Evolutionary conservation across 1,139 yeast genomes (phyloP).

Genomic region (Kodamaea anthophila): DNA sequence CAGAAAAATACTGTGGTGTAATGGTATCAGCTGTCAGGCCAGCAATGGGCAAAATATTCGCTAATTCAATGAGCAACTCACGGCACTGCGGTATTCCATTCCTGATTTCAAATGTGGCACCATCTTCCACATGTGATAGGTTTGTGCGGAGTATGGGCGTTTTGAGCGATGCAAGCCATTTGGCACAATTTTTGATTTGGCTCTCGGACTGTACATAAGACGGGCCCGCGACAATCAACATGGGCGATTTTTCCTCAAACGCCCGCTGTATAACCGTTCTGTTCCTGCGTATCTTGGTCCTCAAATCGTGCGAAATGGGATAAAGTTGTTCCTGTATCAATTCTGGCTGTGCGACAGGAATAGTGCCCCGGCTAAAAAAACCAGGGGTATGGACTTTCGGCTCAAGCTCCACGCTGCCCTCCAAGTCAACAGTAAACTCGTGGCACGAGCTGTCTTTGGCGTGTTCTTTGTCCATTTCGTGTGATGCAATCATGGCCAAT

Average conservation of each 20-base stretch:
- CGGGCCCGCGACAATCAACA: conserved; percentile 40
- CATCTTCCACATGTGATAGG: conserved; percentile 12
- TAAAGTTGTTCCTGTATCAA: conserved; percentile 36
- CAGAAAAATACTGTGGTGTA: conserved; percentile 42
- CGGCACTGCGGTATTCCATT: conserved; percentile 38
- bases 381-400: conserved; percentile 2
- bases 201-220: conserved; percentile 19
- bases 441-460: neutral
- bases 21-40: conserved; percentile 40
- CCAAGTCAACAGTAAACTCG: conserved; percentile 1
- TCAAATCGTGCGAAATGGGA: conserved; percentile 25
- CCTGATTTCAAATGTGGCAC: conserved; percentile 29
- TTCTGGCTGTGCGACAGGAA: conserved; percentile 41
- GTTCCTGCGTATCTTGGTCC: conserved; percentile 21
- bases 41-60: conserved; percentile 31
- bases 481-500: too few relatives aligned
- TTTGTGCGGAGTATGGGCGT: conserved; percentile 1
- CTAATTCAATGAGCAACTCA: conserved; percentile 28
- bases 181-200: conserved; percentile 36
- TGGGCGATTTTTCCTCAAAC: conserved; percentile 13
- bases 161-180: conserved; percentile 26
- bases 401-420: conserved; percentile 2
- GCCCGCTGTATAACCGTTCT: conserved; percentile 14
- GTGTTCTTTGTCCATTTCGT: neutral
- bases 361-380: conserved; percentile 8